Evolutionary conservation across 257 asterid species (phyloP), one percentile per base, ranked within the genome.

Genomic region (Schizonepeta tenuifolia): DNA sequence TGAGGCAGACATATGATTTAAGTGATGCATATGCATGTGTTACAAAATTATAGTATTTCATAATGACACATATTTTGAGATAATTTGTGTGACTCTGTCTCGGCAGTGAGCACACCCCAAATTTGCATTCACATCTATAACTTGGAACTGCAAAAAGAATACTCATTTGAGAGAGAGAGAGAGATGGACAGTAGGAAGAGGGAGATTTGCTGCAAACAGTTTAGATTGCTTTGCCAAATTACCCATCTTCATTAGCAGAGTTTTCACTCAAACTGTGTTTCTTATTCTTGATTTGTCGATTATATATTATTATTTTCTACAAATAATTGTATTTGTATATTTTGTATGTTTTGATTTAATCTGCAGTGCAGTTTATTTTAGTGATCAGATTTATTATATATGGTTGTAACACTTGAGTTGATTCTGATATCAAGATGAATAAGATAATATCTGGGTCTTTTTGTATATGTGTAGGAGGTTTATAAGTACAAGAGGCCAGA

Each of bases 101-200:
- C 73, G 10, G 69, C 81, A 71, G 13, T 71, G 73, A 56, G 81
- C 64, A 71, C 77, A 70, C 64, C 81, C 73, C 69, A 65, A 15
- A 41, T 77, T 65, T 55, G 73, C 77, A 56, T 71, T 26, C 63
- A 77, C 41, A 4, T 49, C 55, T 13, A 65, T 38, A 12, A 64
- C 74, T 65, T 77, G 81, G 9, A 71, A 77, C 81, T 71, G 15
- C 38, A 55, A 31, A 43, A 10, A 38, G 2, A 58, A 7, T 9
- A 11, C 5, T n/a, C 14, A 0, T 9, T 10, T 7, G 36, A 5
- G 26, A 15, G 28, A 54, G 10, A 10, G 17, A 53, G 49, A 26
- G 31, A 22, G 3, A 28, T 4, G 1, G 28, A 77, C 81, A 31
- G 44, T 65, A 43, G 81, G 81, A 21, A 65, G 43, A 2, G 81